These are phyloP conservation scores for Neopestalotiopsis sp. DNA, from an alignment of 2,329 filamentous ascomycete genomes.

Conservation along the genomic window DNA sequence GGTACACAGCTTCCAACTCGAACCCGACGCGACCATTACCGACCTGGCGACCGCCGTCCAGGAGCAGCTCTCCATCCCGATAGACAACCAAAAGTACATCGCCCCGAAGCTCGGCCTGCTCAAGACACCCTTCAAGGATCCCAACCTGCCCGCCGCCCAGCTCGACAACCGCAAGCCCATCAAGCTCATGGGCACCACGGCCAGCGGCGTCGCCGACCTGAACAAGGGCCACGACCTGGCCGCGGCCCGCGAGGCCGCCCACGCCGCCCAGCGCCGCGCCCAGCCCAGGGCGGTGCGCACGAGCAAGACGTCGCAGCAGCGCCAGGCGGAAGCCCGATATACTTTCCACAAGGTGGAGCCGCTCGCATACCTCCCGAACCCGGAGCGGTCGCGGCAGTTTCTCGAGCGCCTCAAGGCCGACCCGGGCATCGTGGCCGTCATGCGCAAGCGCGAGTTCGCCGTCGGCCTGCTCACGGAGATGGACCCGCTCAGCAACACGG, in stretches of 20 bases:
- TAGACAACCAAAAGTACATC: conserved; percentile 71
- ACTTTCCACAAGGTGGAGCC: conserved; percentile 82
- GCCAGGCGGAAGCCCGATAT: conserved; percentile 69
- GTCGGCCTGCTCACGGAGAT: conserved; percentile 93
- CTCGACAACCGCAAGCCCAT: conserved; percentile 62
- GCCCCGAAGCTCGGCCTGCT: conserved; percentile 69
- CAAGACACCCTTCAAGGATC: conserved; percentile 68
- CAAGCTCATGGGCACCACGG: conserved; percentile 68
- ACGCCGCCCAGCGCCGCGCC: conserved; percentile 38
- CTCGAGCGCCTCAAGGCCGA: conserved; percentile 80
- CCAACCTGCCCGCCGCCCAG: conserved; percentile 52
- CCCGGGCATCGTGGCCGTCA: conserved; percentile 81
- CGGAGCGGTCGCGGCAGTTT: conserved; percentile 72
- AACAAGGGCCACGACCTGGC: conserved; percentile 54
- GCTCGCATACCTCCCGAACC: conserved; percentile 77
- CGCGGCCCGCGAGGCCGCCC: conserved; percentile 52
- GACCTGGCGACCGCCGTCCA: conserved; percentile 68
- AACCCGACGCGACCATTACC: conserved; percentile 51
- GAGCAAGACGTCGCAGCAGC: conserved; percentile 37
- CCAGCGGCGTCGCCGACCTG: conserved; percentile 63
- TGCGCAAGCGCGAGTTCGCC: conserved; percentile 83
- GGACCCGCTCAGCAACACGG: conserved; percentile 84
- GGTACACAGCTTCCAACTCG: conserved; percentile 50
- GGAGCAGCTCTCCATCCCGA: conserved; percentile 61
- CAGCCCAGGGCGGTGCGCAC: conserved; percentile 31